Evolutionary conservation across 1,284 basidiomycete genomes (phyloP), one percentile per base, ranked within the genome.

Genomic region (Rhodotorula glutinis): DNA sequence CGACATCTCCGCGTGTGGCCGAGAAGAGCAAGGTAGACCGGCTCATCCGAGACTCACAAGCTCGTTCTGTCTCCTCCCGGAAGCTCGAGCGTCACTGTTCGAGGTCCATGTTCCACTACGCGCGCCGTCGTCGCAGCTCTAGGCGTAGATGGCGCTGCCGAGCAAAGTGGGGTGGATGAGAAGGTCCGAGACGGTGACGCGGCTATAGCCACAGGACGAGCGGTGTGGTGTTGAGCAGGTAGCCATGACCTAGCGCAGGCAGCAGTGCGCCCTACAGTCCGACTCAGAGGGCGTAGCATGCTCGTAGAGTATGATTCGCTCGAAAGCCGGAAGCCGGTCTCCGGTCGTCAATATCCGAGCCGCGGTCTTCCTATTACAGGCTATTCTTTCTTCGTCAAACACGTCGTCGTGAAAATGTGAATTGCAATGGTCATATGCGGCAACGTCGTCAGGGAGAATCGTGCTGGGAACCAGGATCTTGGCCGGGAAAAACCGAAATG

Each of bases 31-130:
- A n/a, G n/a, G n/a, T n/a, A n/a, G n/a, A n/a, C n/a, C n/a, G n/a
- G n/a, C n/a, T n/a, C n/a, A n/a, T n/a, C n/a, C n/a, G n/a, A n/a
- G 49, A 51, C 49, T 27, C 40, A 64, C 63, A 64, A 55, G 30
- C 7, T 49, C 14, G 63, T 59, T 5, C 13, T 13, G 33, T 57
- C 16, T 3, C 57, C 53, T 19, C 19, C 17, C 23, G 40, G 27
- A 4, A 60, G 38, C 46, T 55, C 8, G 0, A 59, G 7, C 3
- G 38, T 43, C 29, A 44, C 3, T 2, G 16, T 23, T 2, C 13
- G 14, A 4, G 14, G 41, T 4, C 5, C 17, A n/a, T 23, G 10
- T 16, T 56, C 53, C 11, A 29, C 13, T 14, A 56, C 17, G 4
- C 17, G 38, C 41, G 58, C 21, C 5, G 49, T 27, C 14, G 49